Evolutionary conservation across 768 basidiomycete species (phyloP), one percentile per base, ranked within the genome.

Genomic region (Suillus decipiens): DNA sequence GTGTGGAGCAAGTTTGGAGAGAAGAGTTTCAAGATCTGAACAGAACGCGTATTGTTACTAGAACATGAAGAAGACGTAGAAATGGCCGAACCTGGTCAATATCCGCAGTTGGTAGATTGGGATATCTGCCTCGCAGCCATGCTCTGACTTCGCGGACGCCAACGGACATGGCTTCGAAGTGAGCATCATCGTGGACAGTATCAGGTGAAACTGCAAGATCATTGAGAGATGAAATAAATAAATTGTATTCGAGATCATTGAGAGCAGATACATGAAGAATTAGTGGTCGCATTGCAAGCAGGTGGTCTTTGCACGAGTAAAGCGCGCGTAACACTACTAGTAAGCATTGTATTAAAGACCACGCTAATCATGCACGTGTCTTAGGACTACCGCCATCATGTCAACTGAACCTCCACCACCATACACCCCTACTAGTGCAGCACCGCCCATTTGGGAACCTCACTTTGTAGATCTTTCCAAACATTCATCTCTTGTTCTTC

Each of bases 231-330:
- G 81, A 64, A 0, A 88, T 91, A 76, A 89, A 93, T 24, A 88
- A 71, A 15, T 78, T 73, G 72, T 92, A 93, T 73, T 93, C 91
- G 19, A 79, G 76, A 73, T 92, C 85, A 67, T 82, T 91, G 64
- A 93, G 86, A 0, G 91, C 91, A 41, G 92, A 92, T 22, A 85
- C 79, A 66, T 93, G 91, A 7, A 93, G 82, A 24, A 78, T 81
- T 31, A 92, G 81, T 48, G 82, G 84, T 58, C 90, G 83, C 87
- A 85, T 86, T 58, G 68, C 62, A 39, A 60, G 22, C 12, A 47
- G 22, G 12, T 22, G 11, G 10, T 10, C 56, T 33, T 28, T 56
- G 55, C 55, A 56, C 39, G 55, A 14, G 55, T 24, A 39, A 56
- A 39, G 37, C 37, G 37, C 37, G 55, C 55, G 37, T 39, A 33